Conservation (phyloP, 371 early-diverging fungal species). For the Rhizopus sp. region DNA sequence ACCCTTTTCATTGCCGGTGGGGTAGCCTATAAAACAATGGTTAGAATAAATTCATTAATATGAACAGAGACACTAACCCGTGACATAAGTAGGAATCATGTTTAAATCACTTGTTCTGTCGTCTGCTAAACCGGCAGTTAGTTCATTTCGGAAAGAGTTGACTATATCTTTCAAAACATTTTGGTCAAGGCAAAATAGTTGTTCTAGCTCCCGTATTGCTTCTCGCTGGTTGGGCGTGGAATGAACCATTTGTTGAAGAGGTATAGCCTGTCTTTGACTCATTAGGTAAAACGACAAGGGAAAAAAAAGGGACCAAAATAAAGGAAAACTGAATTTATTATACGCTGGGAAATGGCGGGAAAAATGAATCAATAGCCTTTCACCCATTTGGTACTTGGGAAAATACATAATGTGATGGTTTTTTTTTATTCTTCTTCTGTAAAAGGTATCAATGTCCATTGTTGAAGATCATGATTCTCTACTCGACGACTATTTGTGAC, state of each 20-base stretch:
- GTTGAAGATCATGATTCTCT: constrained; percentile 34
- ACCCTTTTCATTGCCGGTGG: constrained; percentile 87
- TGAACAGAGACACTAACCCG: constrained; percentile 29
- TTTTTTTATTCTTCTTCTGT: constrained; percentile 8
- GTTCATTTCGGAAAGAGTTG: constrained; percentile 33
- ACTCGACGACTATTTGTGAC: constrained; percentile 28
- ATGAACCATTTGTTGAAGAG: constrained; percentile 20
- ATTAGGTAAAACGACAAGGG: constrained; percentile 7
- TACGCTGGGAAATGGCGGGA: constrained; percentile 2
- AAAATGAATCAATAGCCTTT: constrained; percentile 2
- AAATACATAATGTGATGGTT: no score
- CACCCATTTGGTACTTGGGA: neutral
- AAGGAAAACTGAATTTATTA: constrained; percentile 4
- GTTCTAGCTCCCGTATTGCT: constrained; percentile 34
- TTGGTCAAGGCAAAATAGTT: constrained; percentile 31
- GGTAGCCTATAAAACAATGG: constrained; percentile 47
- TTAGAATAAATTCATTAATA: neutral
- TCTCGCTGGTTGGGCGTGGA: constrained; percentile 22
- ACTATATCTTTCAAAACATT: constrained; percentile 28
- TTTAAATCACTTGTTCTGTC: constrained; percentile 52
- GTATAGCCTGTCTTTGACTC: constrained; percentile 28
- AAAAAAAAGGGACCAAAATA: constrained; percentile 2
- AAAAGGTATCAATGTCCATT: constrained; percentile 41
- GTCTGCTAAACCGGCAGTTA: constrained; percentile 42
- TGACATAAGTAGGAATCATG: constrained; percentile 56